These are phyloP conservation scores for Westerdykella sp. DNA, from an alignment of 2,329 filamentous ascomycete genomes.

Conservation along the genomic window DNA sequence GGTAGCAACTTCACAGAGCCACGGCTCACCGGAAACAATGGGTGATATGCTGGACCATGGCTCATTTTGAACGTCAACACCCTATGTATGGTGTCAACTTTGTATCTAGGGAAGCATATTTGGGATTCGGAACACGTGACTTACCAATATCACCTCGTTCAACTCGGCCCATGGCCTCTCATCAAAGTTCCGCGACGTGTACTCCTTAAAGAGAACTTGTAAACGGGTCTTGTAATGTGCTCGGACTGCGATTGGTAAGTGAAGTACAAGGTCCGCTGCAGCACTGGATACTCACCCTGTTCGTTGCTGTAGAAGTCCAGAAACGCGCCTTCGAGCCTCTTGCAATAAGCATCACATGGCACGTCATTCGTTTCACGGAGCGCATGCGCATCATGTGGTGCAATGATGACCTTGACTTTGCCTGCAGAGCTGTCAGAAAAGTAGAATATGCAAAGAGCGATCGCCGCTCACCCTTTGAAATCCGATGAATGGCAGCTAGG, in stretches of 20 bases:
- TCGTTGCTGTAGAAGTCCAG: conserved; percentile 32
- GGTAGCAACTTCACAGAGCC: conserved; percentile 32
- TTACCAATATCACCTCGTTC: conserved; percentile 29
- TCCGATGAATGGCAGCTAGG: conserved; percentile 29
- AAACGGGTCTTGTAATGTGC: conserved; percentile 28
- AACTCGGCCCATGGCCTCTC: conserved; percentile 25
- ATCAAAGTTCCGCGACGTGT: conserved; percentile 30
- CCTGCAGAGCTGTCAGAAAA: conserved; percentile 12
- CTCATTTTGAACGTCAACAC: conserved; percentile 32
- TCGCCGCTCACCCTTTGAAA: conserved; percentile 23
- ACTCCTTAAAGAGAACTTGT: conserved; percentile 31
- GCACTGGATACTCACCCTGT: too few relatives aligned
- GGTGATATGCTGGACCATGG: conserved; percentile 32
- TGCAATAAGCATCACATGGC: conserved; percentile 32
- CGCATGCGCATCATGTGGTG: conserved; percentile 31
- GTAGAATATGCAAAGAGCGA: not conserved
- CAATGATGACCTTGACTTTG: conserved; percentile 33
- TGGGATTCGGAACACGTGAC: conserved; percentile 1
- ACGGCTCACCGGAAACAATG: conserved; percentile 29
- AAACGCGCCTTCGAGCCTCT: conserved; percentile 26
- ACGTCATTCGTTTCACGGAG: conserved; percentile 26
- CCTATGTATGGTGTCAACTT: conserved; percentile 12
- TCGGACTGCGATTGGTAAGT: conserved; percentile 10
- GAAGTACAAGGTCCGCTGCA: not conserved
- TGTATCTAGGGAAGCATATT: not conserved